Percentiles rank a stretch among this genome's conserved stretches.
These are phyloP conservation scores for Leishmania tropica DNA, from an alignment of 208 protist genomes.

Conservation along the genomic window DNA sequence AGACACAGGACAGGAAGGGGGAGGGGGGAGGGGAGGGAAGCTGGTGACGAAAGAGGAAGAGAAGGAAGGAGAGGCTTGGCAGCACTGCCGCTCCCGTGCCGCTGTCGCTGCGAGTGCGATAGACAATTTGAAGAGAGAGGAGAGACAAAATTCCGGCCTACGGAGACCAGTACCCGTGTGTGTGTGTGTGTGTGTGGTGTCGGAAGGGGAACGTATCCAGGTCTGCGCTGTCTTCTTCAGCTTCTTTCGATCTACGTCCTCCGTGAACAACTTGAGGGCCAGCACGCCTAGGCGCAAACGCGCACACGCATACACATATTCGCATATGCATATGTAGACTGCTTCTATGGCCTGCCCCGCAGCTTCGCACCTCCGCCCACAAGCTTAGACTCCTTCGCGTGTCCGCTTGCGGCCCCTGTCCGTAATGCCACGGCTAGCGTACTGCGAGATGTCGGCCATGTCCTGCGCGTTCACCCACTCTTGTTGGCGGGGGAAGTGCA, in stretches of 20 bases:
- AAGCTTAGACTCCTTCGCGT: conserved; percentile 26
- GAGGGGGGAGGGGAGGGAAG: not conserved
- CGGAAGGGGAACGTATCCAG: not conserved
- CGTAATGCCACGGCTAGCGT: conserved; percentile 24
- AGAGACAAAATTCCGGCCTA: not conserved
- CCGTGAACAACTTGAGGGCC: not conserved
- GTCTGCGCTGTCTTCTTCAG: not conserved
- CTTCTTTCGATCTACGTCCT: not conserved
- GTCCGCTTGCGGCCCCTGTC: conserved; percentile 34
- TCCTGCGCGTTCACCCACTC: conserved; percentile 67
- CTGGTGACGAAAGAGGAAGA: not conserved
- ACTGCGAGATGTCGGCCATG: conserved; percentile 56
- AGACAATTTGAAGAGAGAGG: not conserved
- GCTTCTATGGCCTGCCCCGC: not conserved
- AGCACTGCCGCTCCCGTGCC: not conserved
- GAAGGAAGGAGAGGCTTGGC: not conserved
- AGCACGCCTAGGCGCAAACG: not conserved
- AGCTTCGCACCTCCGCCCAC: not conserved
- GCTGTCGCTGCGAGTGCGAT: not conserved
- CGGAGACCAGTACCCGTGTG: too few relatives aligned
- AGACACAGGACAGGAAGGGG: not conserved
- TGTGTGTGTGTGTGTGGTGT: too few relatives aligned
- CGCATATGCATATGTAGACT: not conserved
- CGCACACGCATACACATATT: not conserved
- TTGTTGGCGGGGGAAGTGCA: conserved; percentile 55